Conservation (phyloP, 2,329 filamentous ascomycete species). For the Lasiodiplodia gonubiensis region DNA sequence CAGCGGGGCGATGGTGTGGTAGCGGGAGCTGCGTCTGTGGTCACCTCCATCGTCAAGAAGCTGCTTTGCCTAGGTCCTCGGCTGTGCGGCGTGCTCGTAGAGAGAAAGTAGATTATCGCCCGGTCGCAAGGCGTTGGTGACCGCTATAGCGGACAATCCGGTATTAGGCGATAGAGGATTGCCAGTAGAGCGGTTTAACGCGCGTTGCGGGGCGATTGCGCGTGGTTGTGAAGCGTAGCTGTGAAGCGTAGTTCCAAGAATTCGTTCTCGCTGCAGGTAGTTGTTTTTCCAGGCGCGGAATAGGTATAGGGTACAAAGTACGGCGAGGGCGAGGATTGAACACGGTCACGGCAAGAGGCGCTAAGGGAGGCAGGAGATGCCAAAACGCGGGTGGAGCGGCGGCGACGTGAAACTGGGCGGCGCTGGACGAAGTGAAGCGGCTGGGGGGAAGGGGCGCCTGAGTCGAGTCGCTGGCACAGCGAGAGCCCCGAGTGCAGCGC, state of each 20-base stretch:
- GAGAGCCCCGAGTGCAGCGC: background rate
- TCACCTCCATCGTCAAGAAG: background rate
- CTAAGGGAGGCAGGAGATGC: too few species aligned
- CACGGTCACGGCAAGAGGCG: too few species aligned
- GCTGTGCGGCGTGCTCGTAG: conserved; percentile 1
- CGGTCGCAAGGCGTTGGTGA: background rate
- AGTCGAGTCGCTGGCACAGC: background rate
- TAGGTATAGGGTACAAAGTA: too few species aligned
- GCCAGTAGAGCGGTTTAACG: background rate
- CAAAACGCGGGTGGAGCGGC: conserved; percentile 23
- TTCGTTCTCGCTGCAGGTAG: background rate
- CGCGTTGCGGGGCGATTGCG: background rate
- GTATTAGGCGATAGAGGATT: background rate
- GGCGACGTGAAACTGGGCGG: conserved; percentile 23
- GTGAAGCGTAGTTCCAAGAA: background rate
- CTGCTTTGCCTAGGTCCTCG: background rate
- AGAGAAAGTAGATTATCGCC: conserved; percentile 1
- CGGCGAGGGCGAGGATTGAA: too few species aligned
- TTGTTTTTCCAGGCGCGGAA: too few species aligned
- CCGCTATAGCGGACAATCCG: conserved; percentile 2
- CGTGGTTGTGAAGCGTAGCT: background rate
- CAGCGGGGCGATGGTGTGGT: background rate
- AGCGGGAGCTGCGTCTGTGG: background rate
- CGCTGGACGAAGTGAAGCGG: conserved; percentile 20
- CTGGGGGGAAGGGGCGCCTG: conserved; percentile 8